Evolutionary conservation across 140 eudicot genomes (phyloP).

Genomic region (Erigeron philadelphicus): DNA sequence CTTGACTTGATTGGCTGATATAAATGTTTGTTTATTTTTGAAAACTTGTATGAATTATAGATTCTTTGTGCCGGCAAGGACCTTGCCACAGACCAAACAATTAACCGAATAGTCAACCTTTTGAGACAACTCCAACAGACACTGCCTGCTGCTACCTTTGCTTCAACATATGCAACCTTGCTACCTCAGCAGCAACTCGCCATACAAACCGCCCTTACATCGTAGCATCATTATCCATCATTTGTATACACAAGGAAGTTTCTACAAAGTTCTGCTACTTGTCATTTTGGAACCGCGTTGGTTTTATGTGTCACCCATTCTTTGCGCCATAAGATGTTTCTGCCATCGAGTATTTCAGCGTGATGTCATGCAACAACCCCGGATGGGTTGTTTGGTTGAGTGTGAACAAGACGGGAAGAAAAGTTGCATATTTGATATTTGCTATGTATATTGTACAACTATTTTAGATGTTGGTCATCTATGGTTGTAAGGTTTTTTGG

Average conservation of each 20-base stretch:
- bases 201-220: conserved; percentile 79
- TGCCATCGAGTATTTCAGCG: conserved; percentile 41
- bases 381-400: conserved; percentile 44
- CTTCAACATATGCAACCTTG: conserved; percentile 83
- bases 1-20: neutral
- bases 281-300: conserved; percentile 25
- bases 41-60: conserved; percentile 33
- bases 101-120: conserved; percentile 68
- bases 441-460: conserved; percentile 42
- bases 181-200: conserved; percentile 97
- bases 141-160: conserved; percentile 69
- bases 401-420: conserved; percentile 35
- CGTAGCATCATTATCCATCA: conserved; percentile 25
- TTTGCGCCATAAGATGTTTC: conserved; percentile 37
- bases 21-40: conserved; percentile 6
- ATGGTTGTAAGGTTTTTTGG: conserved; percentile 38
- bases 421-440: conserved; percentile 19
- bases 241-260: conserved; percentile 18
- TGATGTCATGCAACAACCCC: conserved; percentile 38
- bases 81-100: conserved; percentile 87
- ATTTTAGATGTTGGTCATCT: conserved; percentile 28
- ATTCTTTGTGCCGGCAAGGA: conserved; percentile 92
- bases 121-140: conserved; percentile 92
- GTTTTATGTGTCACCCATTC: conserved; percentile 39
- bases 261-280: conserved; percentile 15